Evolutionary conservation across 2,329 filamentous ascomycete genomes (phyloP).

Genomic region (Trichoderma cornu-damae): DNA sequence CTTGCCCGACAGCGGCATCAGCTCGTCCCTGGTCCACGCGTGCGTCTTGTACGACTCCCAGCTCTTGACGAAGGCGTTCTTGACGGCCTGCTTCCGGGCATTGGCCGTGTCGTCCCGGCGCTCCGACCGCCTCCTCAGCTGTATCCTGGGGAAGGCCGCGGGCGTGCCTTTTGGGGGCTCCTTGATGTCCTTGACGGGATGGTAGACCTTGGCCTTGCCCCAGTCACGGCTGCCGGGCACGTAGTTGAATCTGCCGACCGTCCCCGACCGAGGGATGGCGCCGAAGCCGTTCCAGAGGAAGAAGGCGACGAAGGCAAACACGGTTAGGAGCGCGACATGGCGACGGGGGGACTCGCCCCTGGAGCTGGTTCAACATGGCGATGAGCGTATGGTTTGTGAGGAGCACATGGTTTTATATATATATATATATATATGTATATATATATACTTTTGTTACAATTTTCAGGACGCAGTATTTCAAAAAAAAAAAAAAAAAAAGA

Average conservation of each 20-base stretch:
- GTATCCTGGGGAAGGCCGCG: constrained; percentile 41
- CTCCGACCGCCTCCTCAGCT: constrained; percentile 31
- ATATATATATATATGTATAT: too few relatives aligned
- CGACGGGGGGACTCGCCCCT: constrained; percentile 33
- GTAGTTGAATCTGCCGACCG: constrained; percentile 28
- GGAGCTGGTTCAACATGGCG: constrained; percentile 30
- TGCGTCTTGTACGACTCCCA: constrained; percentile 50
- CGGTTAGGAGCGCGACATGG: constrained; percentile 29
- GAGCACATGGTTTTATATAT: constrained; percentile 8
- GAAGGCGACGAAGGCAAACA: constrained; percentile 26
- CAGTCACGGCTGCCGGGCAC: constrained; percentile 38
- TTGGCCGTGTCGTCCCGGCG: constrained; percentile 35
- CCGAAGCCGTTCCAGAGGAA: constrained; percentile 29
- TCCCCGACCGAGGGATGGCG: constrained; percentile 17
- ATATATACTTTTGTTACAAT: too few relatives aligned
- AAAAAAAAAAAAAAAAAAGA: background rate
- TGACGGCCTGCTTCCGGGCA: constrained; percentile 36
- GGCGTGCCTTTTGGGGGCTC: constrained; percentile 34
- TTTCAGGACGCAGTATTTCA: background rate
- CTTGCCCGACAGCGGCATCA: constrained; percentile 45
- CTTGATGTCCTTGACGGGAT: constrained; percentile 32
- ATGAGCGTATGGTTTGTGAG: background rate
- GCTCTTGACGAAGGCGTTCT: constrained; percentile 39
- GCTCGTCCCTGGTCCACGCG: constrained; percentile 54
- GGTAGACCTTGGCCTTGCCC: constrained; percentile 31